A percentile compares a stretch with the other conserved stretches of the same genome.
These are phyloP conservation scores for Auriculariales sp. DNA, from an alignment of 768 basidiomycete species.

Conservation along the genomic window DNA sequence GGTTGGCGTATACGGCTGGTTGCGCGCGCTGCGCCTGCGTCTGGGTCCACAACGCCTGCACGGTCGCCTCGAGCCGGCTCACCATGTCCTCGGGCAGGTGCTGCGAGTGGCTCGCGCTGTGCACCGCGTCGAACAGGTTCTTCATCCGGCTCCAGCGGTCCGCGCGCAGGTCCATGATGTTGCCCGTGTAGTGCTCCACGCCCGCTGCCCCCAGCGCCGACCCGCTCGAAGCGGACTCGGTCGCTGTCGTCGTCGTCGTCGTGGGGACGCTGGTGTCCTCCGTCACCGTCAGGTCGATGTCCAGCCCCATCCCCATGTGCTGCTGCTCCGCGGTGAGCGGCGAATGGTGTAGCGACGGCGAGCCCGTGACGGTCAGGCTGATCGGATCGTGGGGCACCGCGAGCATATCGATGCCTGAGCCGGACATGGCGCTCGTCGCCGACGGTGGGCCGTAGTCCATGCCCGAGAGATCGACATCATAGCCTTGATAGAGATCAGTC, in stretches of 20 bases:
- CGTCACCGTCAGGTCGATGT: not conserved
- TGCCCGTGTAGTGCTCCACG: too few species aligned
- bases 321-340: not conserved
- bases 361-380: not conserved
- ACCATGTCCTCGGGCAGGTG: too few species aligned
- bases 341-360: not conserved
- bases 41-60: too few species aligned
- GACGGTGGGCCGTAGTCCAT: not conserved
- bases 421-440: not conserved
- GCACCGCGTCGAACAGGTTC: not conserved
- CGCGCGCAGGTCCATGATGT: not conserved
- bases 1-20: too few species aligned
- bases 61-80: too few species aligned
- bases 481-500: not conserved
- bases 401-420: too few species aligned
- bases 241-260: not conserved
- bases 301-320: not conserved
- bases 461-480: not conserved
- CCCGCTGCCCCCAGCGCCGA: not conserved
- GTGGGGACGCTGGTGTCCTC: not conserved
- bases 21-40: too few species aligned
- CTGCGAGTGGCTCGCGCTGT: too few species aligned
- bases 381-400: not conserved
- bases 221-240: not conserved
- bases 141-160: not conserved